Evolutionary conservation across 1,139 yeast genomes (phyloP).

Genomic region (Debaryomyces psychrophilus): DNA sequence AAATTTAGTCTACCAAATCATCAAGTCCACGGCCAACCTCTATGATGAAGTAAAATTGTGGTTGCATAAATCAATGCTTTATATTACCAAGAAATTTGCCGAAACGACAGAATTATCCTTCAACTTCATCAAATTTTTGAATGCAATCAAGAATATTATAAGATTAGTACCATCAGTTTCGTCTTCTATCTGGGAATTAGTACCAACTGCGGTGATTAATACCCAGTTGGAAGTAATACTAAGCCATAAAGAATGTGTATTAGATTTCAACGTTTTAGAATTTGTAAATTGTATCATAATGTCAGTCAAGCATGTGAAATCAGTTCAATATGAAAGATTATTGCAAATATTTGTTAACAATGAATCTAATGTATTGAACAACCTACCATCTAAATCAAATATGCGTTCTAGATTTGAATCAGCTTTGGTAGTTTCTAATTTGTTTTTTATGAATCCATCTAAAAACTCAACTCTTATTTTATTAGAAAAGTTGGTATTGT

Average conservation of each 20-base stretch:
- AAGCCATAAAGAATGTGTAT: slow-evolving; percentile 50
- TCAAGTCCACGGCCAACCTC: slow-evolving; percentile 11
- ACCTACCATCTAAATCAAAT: slow-evolving; percentile 25
- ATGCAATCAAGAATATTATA: slow-evolving; percentile 21
- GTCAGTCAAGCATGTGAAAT: slow-evolving; percentile 32
- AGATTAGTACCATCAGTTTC: slow-evolving; percentile 12
- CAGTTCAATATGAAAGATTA: slow-evolving; percentile 53
- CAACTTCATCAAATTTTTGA: slow-evolving; percentile 35
- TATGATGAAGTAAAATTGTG: slow-evolving; percentile 25
- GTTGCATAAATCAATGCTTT: slow-evolving; percentile 56
- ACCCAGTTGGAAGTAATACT: slow-evolving; percentile 71
- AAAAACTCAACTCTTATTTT: slow-evolving; percentile 50
- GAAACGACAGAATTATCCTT: slow-evolving; percentile 43
- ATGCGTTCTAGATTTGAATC: slow-evolving; percentile 41
- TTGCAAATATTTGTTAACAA: slow-evolving; percentile 69
- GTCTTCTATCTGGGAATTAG: slow-evolving; percentile 42
- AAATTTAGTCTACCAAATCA: slow-evolving; percentile 19
- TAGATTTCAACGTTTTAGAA: slow-evolving; percentile 37
- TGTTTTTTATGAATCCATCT: slow-evolving; percentile 51
- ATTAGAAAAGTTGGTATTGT: slow-evolving; percentile 50
- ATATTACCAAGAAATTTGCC: slow-evolving; percentile 65
- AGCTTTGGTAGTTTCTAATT: slow-evolving; percentile 43
- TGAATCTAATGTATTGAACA: slow-evolving; percentile 34
- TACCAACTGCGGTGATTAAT: slow-evolving; percentile 55
- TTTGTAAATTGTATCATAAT: slow-evolving; percentile 43